Base-by-base conservation (phyloP, 192 early-diverging fungal species). In the Gamsiella multidivaricata region DNA sequence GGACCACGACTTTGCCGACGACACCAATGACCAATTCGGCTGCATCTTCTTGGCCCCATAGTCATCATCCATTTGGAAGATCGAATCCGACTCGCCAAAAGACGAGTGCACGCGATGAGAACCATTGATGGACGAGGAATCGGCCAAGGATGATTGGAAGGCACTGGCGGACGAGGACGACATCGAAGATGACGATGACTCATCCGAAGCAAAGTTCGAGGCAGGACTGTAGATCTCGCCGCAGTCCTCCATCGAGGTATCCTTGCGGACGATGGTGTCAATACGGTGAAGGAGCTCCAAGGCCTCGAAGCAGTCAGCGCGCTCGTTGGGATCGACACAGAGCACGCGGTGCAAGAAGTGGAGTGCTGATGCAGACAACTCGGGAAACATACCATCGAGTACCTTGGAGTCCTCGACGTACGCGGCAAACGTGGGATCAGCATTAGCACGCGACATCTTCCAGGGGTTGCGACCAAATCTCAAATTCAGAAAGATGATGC, bases 401-500 rank as follows among this genome's bases (percentile, higher is more conserved):
- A 89, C 80, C 20, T 56, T 62, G 7, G 86, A 73, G 36, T 87
- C 75, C 41, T 83, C 80, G 15, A 59, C 81, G 51, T 81, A 89
- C 60, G 85, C 85, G 10, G 76, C 72, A 78, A 81, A 89, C 17
- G 83, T 83, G 17, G 82, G 49, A 71, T 89, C 88, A 12, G 69
- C 61, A 5, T 89, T 80, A 5, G 60, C 45, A 49, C 73, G 81
- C 28, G 88, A 85, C 51, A 84, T 73, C 70, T 89, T 82, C 93
- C 93, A 95, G 23, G 93, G 94, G 80, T 95, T 95, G 51, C 90
- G 88, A 55, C 91, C 91, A 82, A 91, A 92, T 37, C 90, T 80
- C 43, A 94, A 62, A 70, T 92, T 91, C 65, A 94, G 57, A 23
- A 95, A 81, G 25, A 95, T 88, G 34, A 95, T 85, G 43, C 92